Percentiles rank a stretch among this genome's conserved stretches.
Conservation (phyloP, 2,329 filamentous ascomycete species). For the Xylogone sp. region DNA sequence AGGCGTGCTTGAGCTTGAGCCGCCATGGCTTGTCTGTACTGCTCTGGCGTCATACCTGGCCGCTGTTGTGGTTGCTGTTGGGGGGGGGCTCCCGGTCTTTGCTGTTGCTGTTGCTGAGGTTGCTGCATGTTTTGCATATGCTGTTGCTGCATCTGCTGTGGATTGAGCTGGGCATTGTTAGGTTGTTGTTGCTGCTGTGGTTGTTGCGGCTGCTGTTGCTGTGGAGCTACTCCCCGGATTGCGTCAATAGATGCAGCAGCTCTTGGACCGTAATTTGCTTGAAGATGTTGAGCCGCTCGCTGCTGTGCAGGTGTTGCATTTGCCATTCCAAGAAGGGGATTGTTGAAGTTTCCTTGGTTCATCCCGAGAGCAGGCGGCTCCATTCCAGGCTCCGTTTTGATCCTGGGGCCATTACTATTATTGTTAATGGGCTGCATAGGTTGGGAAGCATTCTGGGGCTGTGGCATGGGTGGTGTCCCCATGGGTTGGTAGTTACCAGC, state of each 20-base stretch:
- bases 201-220: constrained; percentile 26
- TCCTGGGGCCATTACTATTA: constrained; percentile 24
- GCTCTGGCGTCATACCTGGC: constrained; percentile 19
- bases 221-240: constrained; percentile 36
- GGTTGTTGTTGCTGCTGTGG: constrained; percentile 23
- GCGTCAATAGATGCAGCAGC: constrained; percentile 66
- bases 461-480: constrained; percentile 16
- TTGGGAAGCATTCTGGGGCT: constrained; percentile 8
- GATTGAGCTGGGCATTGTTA: constrained; percentile 18
- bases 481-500: constrained; percentile 23
- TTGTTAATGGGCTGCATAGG: constrained; percentile 7
- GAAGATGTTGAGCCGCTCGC: constrained; percentile 53
- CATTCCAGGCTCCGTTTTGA: constrained; percentile 41
- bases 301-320: constrained; percentile 41
- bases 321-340: constrained; percentile 8
- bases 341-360: constrained; percentile 2
- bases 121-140: constrained; percentile 20
- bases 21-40: constrained; percentile 27
- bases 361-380: constrained; percentile 14
- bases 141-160: constrained; percentile 25
- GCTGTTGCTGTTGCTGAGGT: constrained; percentile 15
- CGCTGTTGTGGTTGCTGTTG: constrained; percentile 25
- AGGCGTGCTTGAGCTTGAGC: constrained; percentile 27
- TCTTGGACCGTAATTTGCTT: constrained; percentile 56
- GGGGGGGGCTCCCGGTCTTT: constrained; percentile 25